Percentiles rank a stretch among this genome's conserved stretches.
Conservation (phyloP, 768 basidiomycete genomes). For the Phylloporus scabripes region DNA sequence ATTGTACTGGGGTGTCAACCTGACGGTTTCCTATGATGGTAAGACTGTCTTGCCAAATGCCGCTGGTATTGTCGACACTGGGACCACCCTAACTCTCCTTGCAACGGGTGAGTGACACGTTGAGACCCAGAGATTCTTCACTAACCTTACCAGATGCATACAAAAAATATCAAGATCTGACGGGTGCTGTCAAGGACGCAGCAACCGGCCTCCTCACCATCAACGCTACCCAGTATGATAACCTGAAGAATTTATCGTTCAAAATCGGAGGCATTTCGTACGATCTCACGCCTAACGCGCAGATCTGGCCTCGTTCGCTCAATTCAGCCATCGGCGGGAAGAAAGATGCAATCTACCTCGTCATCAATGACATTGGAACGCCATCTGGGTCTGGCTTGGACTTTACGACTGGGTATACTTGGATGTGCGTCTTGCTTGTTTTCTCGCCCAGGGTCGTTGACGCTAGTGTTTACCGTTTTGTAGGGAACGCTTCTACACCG, state of each 20-base stretch:
- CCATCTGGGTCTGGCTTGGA: slow-evolving; percentile 7
- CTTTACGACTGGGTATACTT: slow-evolving; percentile 8
- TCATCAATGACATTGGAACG: slow-evolving; percentile 14
- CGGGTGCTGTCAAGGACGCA: slow-evolving; percentile 11
- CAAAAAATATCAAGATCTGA: slow-evolving; percentile 6
- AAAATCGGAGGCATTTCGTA: slow-evolving; percentile 4
- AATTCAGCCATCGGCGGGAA: slow-evolving; percentile 23
- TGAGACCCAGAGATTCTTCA: background rate
- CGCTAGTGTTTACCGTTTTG: background rate
- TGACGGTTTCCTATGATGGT: slow-evolving; percentile 19
- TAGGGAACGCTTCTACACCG: background rate
- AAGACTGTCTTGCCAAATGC: slow-evolving; percentile 11
- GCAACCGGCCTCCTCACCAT: slow-evolving; percentile 24
- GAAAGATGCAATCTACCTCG: slow-evolving; percentile 18
- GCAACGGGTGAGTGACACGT: slow-evolving; percentile 9
- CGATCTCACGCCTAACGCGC: slow-evolving; percentile 16
- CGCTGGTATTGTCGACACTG: slow-evolving; percentile 30
- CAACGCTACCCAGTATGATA: slow-evolving; percentile 16
- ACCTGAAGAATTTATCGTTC: slow-evolving; percentile 19
- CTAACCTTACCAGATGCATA: slow-evolving; percentile 14
- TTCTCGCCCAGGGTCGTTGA: background rate
- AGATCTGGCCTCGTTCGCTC: slow-evolving; percentile 7
- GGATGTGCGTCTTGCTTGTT: background rate
- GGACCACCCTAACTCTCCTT: slow-evolving; percentile 20
- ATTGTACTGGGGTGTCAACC: slow-evolving; percentile 27